Evolutionary conservation across 345 rosid genomes (phyloP), one percentile per base, ranked within the genome.

Genomic region (Ricinus communis): DNA sequence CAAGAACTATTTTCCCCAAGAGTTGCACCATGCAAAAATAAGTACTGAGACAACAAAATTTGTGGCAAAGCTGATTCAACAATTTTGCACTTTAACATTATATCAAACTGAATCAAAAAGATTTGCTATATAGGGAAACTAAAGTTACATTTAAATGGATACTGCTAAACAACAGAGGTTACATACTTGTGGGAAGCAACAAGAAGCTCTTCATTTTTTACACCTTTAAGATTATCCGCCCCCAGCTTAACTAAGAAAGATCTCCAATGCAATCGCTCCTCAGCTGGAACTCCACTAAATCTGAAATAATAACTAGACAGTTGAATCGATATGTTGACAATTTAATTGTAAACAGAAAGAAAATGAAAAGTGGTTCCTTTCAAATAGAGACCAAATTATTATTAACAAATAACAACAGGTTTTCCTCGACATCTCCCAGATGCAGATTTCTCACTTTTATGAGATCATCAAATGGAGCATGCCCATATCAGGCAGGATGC

Each of bases 251-350:
- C 96, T 77, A 95, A 79, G 89, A 92, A 95, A 43, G 98, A 82
- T 74, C 98, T 76, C 97, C 99, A 92, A 67, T 91, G 96, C 14
- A 92, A 80, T 45, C 93, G 86, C 74, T 95, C 98, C 83, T 95
- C 97, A n/a, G 97, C 89, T 7, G 96, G 93, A 73, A 95, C 97
- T 79, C 99, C 98, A 84, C 84, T 92, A 82, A 95, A 95, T 56
- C 99, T 95, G 81, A 56, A 72, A 70, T 0, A 72, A 25, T 49
- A 21, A 51, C n/a, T 16, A 25, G 45, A 5, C 12, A 38, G 47
- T 53, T 36, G 18, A 14, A 41, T 15, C 12, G 30, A 40, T n/a
- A 45, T 51, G 16, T 51, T 18, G 47, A 38, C 21, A 21, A 40
- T 15, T 43, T 24, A 6, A 15, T 46, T 49, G 6, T 21, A 62